Percentiles rank a stretch among this genome's conserved stretches.
These are phyloP conservation scores for Pythium biforme DNA, from an alignment of 352 stramenopile species.

Conservation along the genomic window DNA sequence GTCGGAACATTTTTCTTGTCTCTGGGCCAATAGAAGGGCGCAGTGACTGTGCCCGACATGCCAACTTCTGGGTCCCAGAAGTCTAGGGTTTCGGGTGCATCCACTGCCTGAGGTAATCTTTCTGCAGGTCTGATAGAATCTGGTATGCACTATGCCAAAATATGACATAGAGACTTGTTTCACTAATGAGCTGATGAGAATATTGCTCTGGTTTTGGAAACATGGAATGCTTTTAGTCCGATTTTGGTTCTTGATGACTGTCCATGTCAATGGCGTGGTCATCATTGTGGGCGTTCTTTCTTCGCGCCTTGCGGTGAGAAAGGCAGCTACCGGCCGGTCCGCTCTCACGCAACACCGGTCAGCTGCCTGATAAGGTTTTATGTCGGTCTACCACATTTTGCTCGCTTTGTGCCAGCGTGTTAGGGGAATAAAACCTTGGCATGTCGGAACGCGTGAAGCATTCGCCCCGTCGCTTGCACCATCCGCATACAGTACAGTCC, in stretches of 20 bases:
- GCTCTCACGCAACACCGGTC: slow-evolving; percentile 1
- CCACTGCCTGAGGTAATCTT: neutral
- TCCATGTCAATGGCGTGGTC: neutral
- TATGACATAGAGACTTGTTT: neutral
- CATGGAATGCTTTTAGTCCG: too few relatives aligned
- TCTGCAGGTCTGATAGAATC: neutral
- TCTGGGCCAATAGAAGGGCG: neutral
- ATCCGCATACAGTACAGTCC: neutral
- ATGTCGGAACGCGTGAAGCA: neutral
- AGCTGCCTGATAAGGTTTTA: slow-evolving; percentile 3
- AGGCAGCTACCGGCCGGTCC: neutral
- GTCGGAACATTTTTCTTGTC: neutral
- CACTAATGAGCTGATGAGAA: too few relatives aligned
- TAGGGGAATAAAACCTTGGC: neutral
- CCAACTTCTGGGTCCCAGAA: neutral
- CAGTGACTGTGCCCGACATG: too few relatives aligned
- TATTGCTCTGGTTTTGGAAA: too few relatives aligned
- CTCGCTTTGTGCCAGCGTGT: neutral
- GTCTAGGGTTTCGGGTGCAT: neutral
- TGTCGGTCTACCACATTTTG: neutral
- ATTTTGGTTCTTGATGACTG: neutral
- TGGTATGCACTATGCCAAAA: neutral
- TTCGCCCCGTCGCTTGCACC: neutral
- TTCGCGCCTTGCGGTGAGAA: slow-evolving; percentile 3
- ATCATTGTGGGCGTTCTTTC: neutral